These are phyloP conservation scores for Trichoderma harzianum DNA, from an alignment of 2,329 filamentous ascomycete species.

Conservation along the genomic window DNA sequence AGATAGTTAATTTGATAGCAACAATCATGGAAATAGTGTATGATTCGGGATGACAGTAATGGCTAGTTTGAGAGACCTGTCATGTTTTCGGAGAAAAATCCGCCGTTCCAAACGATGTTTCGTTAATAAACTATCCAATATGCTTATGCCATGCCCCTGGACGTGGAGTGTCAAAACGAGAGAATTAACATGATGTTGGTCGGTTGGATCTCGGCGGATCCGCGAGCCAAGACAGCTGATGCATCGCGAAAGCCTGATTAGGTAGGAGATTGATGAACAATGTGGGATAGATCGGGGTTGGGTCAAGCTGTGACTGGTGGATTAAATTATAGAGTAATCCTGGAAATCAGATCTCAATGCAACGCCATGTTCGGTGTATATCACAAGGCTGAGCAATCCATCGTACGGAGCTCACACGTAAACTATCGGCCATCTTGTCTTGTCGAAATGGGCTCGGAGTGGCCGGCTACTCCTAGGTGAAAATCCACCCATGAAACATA, in stretches of 20 bases:
- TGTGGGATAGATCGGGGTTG: not conserved
- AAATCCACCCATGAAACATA: not conserved
- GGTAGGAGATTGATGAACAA: not conserved
- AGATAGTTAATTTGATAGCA: not conserved
- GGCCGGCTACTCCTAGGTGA: not conserved
- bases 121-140: not conserved
- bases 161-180: not conserved
- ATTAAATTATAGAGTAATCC: slow-evolving; percentile 7
- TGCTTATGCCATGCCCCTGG: not conserved
- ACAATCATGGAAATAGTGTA: not conserved
- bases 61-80: not conserved
- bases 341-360: not conserved
- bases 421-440: not conserved
- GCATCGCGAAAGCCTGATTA: not conserved
- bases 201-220: slow-evolving; percentile 19
- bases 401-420: not conserved
- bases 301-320: slow-evolving; percentile 14
- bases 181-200: not conserved
- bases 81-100: not conserved
- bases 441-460: not conserved
- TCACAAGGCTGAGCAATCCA: not conserved
- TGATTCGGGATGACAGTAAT: not conserved
- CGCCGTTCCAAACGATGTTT: not conserved
- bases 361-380: not conserved
- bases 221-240: not conserved